A percentile compares a stretch with the other conserved stretches of the same genome.
Evolutionary conservation across 805 yeast genomes (phyloP).

Genomic region (Lachancea thermotolerans): DNA sequence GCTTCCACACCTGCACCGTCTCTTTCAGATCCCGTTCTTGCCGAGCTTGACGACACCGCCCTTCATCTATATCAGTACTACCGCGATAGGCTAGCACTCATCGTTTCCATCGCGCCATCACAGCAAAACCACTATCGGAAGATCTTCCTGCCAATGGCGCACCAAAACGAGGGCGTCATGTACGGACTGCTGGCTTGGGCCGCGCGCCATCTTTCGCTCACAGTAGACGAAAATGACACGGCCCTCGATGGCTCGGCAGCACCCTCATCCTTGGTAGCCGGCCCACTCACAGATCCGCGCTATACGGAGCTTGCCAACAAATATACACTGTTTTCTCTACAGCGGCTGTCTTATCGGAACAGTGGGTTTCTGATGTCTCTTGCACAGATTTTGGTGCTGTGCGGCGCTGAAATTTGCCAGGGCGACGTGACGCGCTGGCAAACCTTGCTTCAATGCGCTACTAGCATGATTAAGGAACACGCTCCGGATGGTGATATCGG

Average conservation of each 20-base stretch:
- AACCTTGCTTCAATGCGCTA: conserved; percentile 56
- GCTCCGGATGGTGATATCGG: conserved; percentile 33
- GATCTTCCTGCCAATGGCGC: conserved; percentile 48
- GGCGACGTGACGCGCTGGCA: conserved; percentile 81
- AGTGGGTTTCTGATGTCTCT: conserved; percentile 26
- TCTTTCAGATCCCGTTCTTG: conserved; percentile 17
- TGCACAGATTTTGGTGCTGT: conserved; percentile 60
- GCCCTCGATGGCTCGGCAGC: background rate
- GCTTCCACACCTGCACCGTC: conserved; percentile 17
- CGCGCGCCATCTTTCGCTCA: conserved; percentile 26
- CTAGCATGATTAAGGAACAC: conserved; percentile 48
- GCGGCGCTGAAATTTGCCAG: conserved; percentile 76
- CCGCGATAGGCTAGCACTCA: conserved; percentile 40
- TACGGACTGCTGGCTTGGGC: conserved; percentile 56
- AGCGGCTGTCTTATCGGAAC: conserved; percentile 5
- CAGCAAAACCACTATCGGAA: conserved; percentile 46
- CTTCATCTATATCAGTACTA: conserved; percentile 43
- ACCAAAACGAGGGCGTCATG: conserved; percentile 41
- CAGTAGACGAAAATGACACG: background rate
- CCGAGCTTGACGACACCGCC: conserved; percentile 38
- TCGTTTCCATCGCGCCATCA: conserved; percentile 43
- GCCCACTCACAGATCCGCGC: conserved; percentile 2
- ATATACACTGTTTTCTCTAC: conserved; percentile 17
- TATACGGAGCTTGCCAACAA: conserved; percentile 17
- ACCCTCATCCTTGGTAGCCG: background rate